Base-by-base conservation (phyloP, 2,329 filamentous ascomycete genomes). In the Exophiala alcalophila region DNA sequence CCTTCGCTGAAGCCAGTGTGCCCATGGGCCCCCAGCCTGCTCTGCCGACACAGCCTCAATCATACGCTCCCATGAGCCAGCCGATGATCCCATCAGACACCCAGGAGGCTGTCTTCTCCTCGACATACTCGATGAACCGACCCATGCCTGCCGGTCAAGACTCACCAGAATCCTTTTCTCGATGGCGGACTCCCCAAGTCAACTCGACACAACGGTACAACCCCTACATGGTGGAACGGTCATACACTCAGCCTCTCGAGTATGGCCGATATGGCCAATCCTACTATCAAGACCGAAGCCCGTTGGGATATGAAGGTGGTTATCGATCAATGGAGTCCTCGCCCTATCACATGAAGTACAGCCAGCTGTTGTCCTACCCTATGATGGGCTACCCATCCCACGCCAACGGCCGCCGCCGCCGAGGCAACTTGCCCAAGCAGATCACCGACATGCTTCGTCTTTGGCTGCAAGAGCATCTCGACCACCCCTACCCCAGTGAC, bases 391-490 rank as follows among this genome's bases (percentile, higher is more conserved):
- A 51, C 31, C 31, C 37, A 10, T 31, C 40, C 16, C 44, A 47
- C 14, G 44, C 18, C 14, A 38, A 40, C 25, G 65, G 61, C 19
- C 75, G n/a, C n/a, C n/a, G n/a, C n/a, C 74, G 88, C 38, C 76
- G 89, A 26, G 89, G 89, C 1, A 95, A 95, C 59, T 72, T 95
- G 3, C 89, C 89, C n/a, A 94, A 94, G 60, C 84, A 89, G 40
- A 86, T 87, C 0, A 95, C 88, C 0, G 85, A 90, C 60, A 82
- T 86, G 53, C 71, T 95, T 27, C 79, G 85, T 40, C 71, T 78
- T 0, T 95, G 89, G 89, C 90, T 94, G 53, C 66, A 81, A 37
- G 73, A 74, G n/a, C 84, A 92, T 62, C 65, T 89, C 5, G 73
- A 81, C 47, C 87, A 92, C 59, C 87, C 88, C 0, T 94, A 94